Evolutionary conservation across 192 early-diverging fungal genomes (phyloP).

Genomic region (Radiomyces spectabilis): DNA sequence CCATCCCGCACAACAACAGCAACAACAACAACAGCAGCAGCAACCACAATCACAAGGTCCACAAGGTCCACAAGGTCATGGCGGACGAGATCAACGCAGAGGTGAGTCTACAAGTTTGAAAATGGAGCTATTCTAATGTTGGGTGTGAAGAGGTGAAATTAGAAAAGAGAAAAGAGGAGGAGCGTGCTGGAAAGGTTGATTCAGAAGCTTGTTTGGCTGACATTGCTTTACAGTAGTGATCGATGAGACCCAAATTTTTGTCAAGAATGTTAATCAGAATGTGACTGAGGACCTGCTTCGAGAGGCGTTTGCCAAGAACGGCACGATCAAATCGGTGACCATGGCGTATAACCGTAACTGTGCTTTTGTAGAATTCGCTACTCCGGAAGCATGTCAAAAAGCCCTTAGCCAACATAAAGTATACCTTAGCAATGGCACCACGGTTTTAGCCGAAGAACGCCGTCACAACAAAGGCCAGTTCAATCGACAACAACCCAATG

Average conservation of each 20-base stretch:
- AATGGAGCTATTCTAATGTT: no score
- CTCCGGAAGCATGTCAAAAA: slow-evolving; percentile 28
- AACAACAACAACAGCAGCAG: background rate
- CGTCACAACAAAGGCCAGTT: background rate
- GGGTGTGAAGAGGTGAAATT: no score
- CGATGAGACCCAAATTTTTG: slow-evolving; percentile 20
- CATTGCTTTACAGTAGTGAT: background rate
- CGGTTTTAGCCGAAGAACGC: slow-evolving; percentile 22
- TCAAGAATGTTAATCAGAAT: slow-evolving; percentile 27
- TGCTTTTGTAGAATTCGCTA: slow-evolving; percentile 33
- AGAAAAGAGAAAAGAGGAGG: no score
- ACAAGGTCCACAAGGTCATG: slow-evolving; percentile 5
- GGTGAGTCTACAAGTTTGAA: no score
- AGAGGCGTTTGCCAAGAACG: slow-evolving; percentile 31
- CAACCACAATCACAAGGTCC: slow-evolving; percentile 5
- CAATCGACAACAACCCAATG: slow-evolving; percentile 14
- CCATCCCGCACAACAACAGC: background rate
- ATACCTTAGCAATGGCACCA: slow-evolving; percentile 7
- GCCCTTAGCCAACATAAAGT: slow-evolving; percentile 27
- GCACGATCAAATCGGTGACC: slow-evolving; percentile 15
- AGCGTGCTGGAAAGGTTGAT: background rate
- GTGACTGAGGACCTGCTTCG: slow-evolving; percentile 32
- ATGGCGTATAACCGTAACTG: slow-evolving; percentile 12
- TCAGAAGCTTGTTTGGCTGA: no score
- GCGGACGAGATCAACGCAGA: slow-evolving; percentile 1